Percentiles rank a stretch among this genome's conserved stretches.
These are phyloP conservation scores for Agrocybe praecox DNA, from an alignment of 768 basidiomycete species.

Conservation along the genomic window DNA sequence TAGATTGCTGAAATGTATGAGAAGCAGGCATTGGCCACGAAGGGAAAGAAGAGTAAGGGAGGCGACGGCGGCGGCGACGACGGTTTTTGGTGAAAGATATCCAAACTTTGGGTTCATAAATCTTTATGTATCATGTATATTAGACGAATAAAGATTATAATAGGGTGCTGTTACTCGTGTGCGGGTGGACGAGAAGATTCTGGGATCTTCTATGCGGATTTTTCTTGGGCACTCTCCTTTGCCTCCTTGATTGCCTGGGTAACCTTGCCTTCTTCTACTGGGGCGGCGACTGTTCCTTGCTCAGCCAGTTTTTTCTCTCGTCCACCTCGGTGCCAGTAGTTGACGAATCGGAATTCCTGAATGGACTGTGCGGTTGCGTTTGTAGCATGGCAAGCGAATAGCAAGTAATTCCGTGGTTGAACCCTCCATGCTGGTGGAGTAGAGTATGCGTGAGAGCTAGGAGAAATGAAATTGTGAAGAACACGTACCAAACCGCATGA, in stretches of 20 bases:
- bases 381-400: constrained; percentile 93
- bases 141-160: constrained; percentile 17
- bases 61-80: constrained; percentile 73
- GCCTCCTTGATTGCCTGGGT: constrained; percentile 52
- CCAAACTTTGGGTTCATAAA: constrained; percentile 19
- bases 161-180: constrained; percentile 8
- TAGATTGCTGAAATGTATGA: constrained; percentile 96
- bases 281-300: constrained; percentile 13
- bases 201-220: constrained; percentile 25
- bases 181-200: constrained; percentile 1
- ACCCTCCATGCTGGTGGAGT: constrained; percentile 81
- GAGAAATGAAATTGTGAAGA: neutral
- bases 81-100: constrained; percentile 68
- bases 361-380: constrained; percentile 86
- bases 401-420: constrained; percentile 92
- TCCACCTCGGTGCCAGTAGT: constrained; percentile 92
- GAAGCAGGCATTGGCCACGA: constrained; percentile 78
- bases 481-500: constrained; percentile 90
- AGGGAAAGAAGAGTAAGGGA: constrained; percentile 68
- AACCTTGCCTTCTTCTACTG: constrained; percentile 40
- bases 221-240: constrained; percentile 37
- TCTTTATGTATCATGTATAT: constrained; percentile 26
- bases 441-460: constrained; percentile 5
- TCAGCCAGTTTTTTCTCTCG: constrained; percentile 66
- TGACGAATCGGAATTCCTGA: constrained; percentile 83